phyloP scores from a whole-genome alignment of 106 monocot genomes.

The Acorus gramineus region DNA sequence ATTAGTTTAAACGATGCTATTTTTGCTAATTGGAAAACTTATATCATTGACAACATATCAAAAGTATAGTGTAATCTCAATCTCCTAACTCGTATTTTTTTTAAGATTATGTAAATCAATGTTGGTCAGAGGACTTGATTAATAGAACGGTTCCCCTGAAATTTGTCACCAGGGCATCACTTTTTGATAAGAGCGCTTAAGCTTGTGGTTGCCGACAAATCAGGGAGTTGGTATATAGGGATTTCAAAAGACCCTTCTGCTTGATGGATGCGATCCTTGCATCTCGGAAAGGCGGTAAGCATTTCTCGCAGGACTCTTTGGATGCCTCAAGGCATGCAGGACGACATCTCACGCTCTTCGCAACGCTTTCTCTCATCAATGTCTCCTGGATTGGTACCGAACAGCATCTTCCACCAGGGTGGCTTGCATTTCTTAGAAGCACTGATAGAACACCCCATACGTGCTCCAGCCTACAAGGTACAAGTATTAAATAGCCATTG shows the following conservation, averaged over 20 bases:
- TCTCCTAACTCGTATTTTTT: too few relatives aligned
- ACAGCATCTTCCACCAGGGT: slow-evolving; percentile 75
- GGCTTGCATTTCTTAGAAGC: slow-evolving; percentile 83
- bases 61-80: too few relatives aligned
- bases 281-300: slow-evolving; percentile 52
- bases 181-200: not conserved
- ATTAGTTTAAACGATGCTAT: too few relatives aligned
- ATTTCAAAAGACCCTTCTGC: slow-evolving; percentile 3
- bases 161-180: slow-evolving; percentile 17
- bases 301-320: slow-evolving; percentile 69
- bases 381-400: slow-evolving; percentile 33
- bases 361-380: slow-evolving; percentile 63
- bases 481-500: not conserved
- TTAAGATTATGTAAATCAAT: too few relatives aligned
- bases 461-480: slow-evolving; percentile 50
- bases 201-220: not conserved
- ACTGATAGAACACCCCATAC: slow-evolving; percentile 68
- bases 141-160: slow-evolving; percentile 42
- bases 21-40: too few relatives aligned
- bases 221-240: not conserved
- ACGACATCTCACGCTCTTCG: slow-evolving; percentile 65
- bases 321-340: slow-evolving; percentile 59
- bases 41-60: too few relatives aligned
- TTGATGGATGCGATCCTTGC: slow-evolving; percentile 42
- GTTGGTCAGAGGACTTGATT: too few relatives aligned